Evolutionary conservation across 495 filamentous ascomycete genomes (phyloP), one percentile per base, ranked within the genome.

Genomic region (Xylaria sp.): DNA sequence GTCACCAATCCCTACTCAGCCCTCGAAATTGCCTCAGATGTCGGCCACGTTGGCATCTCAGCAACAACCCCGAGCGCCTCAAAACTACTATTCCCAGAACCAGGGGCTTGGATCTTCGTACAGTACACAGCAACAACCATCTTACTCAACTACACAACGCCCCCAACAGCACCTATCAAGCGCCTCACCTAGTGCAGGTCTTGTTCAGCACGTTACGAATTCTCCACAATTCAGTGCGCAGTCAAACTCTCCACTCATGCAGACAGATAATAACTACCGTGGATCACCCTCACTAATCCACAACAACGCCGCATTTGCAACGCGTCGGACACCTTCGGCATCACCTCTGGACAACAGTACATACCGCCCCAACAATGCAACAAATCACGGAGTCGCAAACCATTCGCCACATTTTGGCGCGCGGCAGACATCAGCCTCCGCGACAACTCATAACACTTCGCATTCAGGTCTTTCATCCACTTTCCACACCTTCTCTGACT

Each of bases 221-320:
- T 81, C 83, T 37, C 79, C 82, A 17, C 83, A 84, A 48, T 85
- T 84, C 62, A 74, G 78, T n/a, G 53, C 81, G 8, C 76, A 82
- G 48, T 75, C 79, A 14, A 83, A 73, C 69, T 81, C 73, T 43
- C 76, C 71, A 44, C 78, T 84, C 31, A 78, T 74, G 65, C 64
- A 80, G 33, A 66, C 77, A n/a, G 79, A 84, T 44, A 74, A 64
- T 41, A 80, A 72, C 61, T 85, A 84, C 68, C 79, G 83, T 43
- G 75, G 74, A 46, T 79, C 82, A 1, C 72, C 80, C n/a, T 77
- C 77, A 11, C 62, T 78, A 14, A 76, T 79, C n/a, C 74, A 77
- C 15, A 80, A 53, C 41, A 78, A 70, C 43, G 37, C 80, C 29
- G 74, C 80, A 5, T 84, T 82, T 65, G 73, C 74, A 26, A 68